Conservation (phyloP, 2,329 filamentous ascomycete genomes). For the Hortaea sp. region DNA sequence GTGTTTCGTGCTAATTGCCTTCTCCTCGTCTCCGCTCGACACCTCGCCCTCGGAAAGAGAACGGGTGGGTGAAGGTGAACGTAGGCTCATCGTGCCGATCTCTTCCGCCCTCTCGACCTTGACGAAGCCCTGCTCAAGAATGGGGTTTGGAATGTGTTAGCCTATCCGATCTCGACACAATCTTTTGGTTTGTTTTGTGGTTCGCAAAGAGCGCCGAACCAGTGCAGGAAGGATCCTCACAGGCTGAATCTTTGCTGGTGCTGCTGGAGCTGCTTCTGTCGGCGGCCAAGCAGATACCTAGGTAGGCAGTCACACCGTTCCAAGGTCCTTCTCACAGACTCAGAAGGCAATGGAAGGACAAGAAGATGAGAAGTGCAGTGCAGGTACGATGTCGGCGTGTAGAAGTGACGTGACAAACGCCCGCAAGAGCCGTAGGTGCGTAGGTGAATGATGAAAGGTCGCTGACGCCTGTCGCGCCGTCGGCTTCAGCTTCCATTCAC, state of each 20-base stretch:
- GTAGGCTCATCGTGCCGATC: slow-evolving; percentile 27
- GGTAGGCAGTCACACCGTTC: no score
- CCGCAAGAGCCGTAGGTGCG: no score
- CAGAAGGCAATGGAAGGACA: no score
- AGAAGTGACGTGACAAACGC: no score
- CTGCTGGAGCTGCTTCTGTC: no score
- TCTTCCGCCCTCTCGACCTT: slow-evolving; percentile 4
- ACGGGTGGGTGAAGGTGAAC: slow-evolving; percentile 36
- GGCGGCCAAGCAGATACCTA: no score
- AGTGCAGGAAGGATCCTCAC: slow-evolving; percentile 11
- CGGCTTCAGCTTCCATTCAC: no score
- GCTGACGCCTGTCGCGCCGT: no score
- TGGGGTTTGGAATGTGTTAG: slow-evolving; percentile 17
- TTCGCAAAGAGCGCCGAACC: slow-evolving; percentile 13
- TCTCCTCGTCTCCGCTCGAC: slow-evolving; percentile 55
- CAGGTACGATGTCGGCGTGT: no score
- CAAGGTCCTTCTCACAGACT: no score
- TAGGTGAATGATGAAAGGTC: no score
- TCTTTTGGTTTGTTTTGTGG: slow-evolving; percentile 5
- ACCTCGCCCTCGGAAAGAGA: slow-evolving; percentile 85
- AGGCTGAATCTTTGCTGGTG: slow-evolving; percentile 1
- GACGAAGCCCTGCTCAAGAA: slow-evolving; percentile 13
- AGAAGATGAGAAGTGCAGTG: no score
- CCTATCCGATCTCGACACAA: slow-evolving; percentile 8
- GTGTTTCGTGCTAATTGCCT: slow-evolving; percentile 74